Base-by-base conservation (phyloP, 2,329 filamentous ascomycete genomes). In the Fusarium cicatricum region DNA sequence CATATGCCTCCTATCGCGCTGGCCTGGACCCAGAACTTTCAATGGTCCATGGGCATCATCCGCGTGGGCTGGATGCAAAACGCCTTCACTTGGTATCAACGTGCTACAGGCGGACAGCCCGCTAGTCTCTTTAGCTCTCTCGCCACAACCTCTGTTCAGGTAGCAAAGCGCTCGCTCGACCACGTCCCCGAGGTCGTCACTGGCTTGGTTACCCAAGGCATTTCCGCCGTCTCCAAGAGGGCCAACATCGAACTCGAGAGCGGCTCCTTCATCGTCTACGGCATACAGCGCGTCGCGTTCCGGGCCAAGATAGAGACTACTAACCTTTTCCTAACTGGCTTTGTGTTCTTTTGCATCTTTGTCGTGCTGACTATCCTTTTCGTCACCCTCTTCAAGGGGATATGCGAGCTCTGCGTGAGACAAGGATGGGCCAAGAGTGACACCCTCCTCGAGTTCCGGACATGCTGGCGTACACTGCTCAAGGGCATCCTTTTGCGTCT, bases 31-130 rank as follows among this genome's bases (percentile, higher is more conserved):
- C 93, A 97, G 77, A 94, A 97, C 77, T 97, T 98, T 78, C 90
- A 96, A 72, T 98, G 94, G 94, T 95, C 90, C 70, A 95, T 98
- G 91, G 94, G 94, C 67, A 92, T 98, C 70, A 96, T 98, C 69
- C 85, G 85, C 41, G 82, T 97, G 33, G 81, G 80, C 12, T 97
- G 96, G 74, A 84, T 97, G 77, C 92, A 98, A 77, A 82, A 82
- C 36, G 89, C 97, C 71, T 90, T 91, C 58, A 96, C 92, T 17
- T 98, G 94, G 94, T 98, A 97, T 74, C 92, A 97, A 77, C 90
- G 93, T 46, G 85, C 94, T 3, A 98, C 94, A 2, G 94, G 94
- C 46, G 94, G 94, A 57, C 91, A 85, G 1, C 90, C 94, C 1
- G 87, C 91, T 1, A 90, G 86, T 14, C 81, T 96, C 29, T 85